Evolutionary conservation across 2,329 filamentous ascomycete genomes (phyloP).

Genomic region (Talaromyces sp.): DNA sequence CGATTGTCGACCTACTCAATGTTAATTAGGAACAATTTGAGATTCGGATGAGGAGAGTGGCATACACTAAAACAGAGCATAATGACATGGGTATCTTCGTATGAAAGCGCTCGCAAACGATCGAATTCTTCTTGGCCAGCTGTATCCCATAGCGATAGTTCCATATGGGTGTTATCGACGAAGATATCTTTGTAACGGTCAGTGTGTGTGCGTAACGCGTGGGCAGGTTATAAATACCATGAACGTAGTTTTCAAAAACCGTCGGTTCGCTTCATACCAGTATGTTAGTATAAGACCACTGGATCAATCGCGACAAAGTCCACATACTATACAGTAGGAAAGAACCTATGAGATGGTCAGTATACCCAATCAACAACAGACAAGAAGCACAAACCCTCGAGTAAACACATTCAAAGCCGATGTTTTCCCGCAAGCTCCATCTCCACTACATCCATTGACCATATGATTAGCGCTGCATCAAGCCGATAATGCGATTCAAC

Average conservation of each 20-base stretch:
- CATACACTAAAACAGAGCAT: slow-evolving; percentile 93
- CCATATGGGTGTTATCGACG: slow-evolving; percentile 94
- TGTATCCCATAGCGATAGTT: slow-evolving; percentile 96
- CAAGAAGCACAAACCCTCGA: slow-evolving; percentile 67
- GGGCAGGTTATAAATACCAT: slow-evolving; percentile 7
- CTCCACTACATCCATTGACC: slow-evolving; percentile 63
- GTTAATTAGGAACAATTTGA: not conserved
- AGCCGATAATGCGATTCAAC: not conserved
- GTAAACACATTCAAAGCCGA: slow-evolving; percentile 98
- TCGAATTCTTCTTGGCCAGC: slow-evolving; percentile 99
- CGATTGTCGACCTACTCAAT: slow-evolving; percentile 72
- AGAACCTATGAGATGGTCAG: slow-evolving; percentile 63
- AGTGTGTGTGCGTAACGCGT: slow-evolving; percentile 21
- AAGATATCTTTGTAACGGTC: slow-evolving; percentile 72
- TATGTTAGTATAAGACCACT: not conserved
- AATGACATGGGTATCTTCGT: slow-evolving; percentile 96
- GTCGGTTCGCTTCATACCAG: slow-evolving; percentile 69
- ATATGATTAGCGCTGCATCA: not conserved
- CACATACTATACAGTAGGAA: slow-evolving; percentile 84
- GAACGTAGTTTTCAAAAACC: slow-evolving; percentile 61
- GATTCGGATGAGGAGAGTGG: not conserved
- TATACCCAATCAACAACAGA: slow-evolving; percentile 6
- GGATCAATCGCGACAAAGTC: not conserved
- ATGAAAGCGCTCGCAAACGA: slow-evolving; percentile 88
- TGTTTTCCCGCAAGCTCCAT: slow-evolving; percentile 96